Evolutionary conservation across 805 yeast genomes (phyloP).

Genomic region (Kuraishia piskuri): DNA sequence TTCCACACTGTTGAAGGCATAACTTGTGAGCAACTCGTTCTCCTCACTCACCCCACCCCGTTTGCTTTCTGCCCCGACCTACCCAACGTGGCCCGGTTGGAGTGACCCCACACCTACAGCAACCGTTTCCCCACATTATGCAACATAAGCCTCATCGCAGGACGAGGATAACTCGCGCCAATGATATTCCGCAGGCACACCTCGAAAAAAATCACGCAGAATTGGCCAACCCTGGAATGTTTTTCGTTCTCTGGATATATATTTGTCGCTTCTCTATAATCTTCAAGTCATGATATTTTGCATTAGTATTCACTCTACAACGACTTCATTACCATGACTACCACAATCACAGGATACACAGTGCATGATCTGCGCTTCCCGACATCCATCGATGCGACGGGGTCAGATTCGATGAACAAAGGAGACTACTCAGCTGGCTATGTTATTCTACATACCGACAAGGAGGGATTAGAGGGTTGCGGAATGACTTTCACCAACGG

Average conservation of each 20-base stretch:
- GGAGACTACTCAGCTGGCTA: constrained; percentile 34
- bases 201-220: neutral
- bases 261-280: too few relatives aligned
- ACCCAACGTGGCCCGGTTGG: neutral
- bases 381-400: constrained; percentile 28
- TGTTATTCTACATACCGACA: constrained; percentile 22
- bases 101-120: neutral
- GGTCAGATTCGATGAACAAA: constrained; percentile 34
- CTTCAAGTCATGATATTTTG: neutral
- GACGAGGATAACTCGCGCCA: neutral
- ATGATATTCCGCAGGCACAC: neutral
- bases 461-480: constrained; percentile 21
- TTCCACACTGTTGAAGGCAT: too few relatives aligned
- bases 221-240: neutral
- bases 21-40: too few relatives aligned
- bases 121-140: neutral
- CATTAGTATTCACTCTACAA: too few relatives aligned
- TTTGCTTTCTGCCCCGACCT: neutral
- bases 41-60: neutral
- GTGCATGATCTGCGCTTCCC: constrained; percentile 28
- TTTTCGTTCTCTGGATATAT: too few relatives aligned
- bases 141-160: neutral
- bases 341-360: constrained; percentile 18
- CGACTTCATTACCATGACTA: neutral
- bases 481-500: constrained; percentile 36